Conservation (phyloP, 257 asterid genomes). For the Solanum chiquidenum region DNA sequence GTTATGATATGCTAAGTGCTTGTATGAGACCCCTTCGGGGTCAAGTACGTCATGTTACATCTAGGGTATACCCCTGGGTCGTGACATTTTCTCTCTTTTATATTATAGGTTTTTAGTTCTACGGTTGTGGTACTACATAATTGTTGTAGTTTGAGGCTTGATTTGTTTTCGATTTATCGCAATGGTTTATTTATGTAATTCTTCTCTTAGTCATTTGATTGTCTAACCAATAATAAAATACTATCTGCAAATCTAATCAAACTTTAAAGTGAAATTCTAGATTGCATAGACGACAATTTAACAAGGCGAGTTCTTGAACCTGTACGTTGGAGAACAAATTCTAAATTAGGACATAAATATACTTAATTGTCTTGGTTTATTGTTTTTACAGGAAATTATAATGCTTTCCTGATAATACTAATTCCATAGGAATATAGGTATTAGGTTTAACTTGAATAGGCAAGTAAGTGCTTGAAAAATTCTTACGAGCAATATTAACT, state of each 20-base stretch:
- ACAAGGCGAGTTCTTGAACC: neutral
- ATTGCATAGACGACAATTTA: neutral
- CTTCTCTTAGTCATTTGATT: neutral
- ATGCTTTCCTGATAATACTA: neutral
- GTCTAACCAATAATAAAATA: neutral
- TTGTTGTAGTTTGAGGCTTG: neutral
- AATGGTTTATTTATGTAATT: neutral
- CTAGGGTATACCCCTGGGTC: too few species aligned
- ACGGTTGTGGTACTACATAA: neutral
- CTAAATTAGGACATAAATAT: too few species aligned
- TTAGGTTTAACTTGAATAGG: neutral
- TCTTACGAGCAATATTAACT: neutral
- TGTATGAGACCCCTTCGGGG: too few species aligned
- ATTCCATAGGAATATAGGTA: neutral
- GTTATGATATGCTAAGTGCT: too few species aligned
- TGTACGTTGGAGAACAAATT: neutral
- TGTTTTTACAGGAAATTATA: neutral
- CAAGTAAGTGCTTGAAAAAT: neutral
- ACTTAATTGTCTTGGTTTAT: neutral
- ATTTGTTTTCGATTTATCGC: neutral
- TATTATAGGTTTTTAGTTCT: neutral
- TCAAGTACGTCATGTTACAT: too few species aligned
- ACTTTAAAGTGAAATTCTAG: neutral
- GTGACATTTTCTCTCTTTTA: too few species aligned
- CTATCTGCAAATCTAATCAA: neutral